These are phyloP conservation scores for Arthrobotrys sinensis DNA, from an alignment of 2,329 filamentous ascomycete species.

Conservation along the genomic window DNA sequence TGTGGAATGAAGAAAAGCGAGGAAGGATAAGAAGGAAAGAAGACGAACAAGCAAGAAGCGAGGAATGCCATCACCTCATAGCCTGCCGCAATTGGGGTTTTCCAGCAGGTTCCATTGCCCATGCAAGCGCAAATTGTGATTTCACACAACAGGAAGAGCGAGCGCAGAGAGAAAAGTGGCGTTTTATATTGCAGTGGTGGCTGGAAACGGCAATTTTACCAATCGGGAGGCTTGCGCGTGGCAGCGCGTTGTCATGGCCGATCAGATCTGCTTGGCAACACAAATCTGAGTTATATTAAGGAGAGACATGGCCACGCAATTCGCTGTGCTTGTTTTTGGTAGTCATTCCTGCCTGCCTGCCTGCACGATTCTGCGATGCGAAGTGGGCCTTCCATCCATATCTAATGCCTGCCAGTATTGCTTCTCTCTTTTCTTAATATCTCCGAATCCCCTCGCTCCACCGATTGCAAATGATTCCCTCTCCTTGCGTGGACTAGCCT, in stretches of 20 bases:
- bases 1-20: conserved; percentile 19
- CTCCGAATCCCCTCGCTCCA: conserved; percentile 48
- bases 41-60: conserved; percentile 9
- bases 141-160: not conserved
- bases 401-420: conserved; percentile 16
- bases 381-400: conserved; percentile 17
- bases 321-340: too few species aligned
- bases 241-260: conserved; percentile 39
- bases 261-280: conserved; percentile 40
- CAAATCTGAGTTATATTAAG: conserved; percentile 42
- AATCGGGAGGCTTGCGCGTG: conserved; percentile 36
- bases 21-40: not conserved
- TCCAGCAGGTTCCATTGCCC: conserved; percentile 42
- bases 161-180: not conserved
- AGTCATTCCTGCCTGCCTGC: conserved; percentile 16
- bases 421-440: conserved; percentile 8
- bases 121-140: conserved; percentile 14
- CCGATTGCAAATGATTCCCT: conserved; percentile 10
- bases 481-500: conserved; percentile 50
- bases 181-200: conserved; percentile 34
- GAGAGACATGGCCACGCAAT: conserved; percentile 56
- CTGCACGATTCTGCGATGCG: conserved; percentile 22
- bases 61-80: conserved; percentile 38
- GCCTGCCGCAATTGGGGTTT: conserved; percentile 21
- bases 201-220: conserved; percentile 41